Evolutionary conservation across 306 rosid genomes (phyloP), one percentile per base, ranked within the genome.

Genomic region (Phaseolus lunatus): DNA sequence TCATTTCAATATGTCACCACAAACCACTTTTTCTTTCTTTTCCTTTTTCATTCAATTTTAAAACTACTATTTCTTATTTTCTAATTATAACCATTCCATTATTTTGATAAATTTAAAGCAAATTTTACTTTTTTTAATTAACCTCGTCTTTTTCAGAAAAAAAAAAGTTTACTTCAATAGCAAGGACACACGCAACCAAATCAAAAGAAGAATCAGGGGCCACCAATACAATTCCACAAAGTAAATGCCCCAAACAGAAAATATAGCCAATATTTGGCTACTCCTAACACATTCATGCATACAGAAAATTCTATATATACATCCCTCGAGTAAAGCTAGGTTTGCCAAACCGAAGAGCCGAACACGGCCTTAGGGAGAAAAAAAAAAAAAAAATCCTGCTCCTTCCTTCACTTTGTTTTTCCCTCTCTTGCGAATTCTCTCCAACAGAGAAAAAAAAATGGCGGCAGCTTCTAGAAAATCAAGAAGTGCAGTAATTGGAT

Each of bases 271-370:
- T 5, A 5, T 31, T 31, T 63, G 66, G 45, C 54, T 35, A 31
- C 1, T 3, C 70, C 49, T 0, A 33, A 39, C 18, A 23, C n/a
- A 57, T 3, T 1, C 62, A 18, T 7, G 39, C 16, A 3, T 9
- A 9, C 16, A 16, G 1, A n/a, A 43, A 37, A 3, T 56, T 69
- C 69, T 90, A 92, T 92, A 95, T 87, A 95, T 90, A 87, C 71
- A 88, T 84, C 8, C 78, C 88, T 89, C 39, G 92, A 87, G 93
- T 89, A 20, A 83, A 89, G 86, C 82, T 16, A 77, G 86, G 98
- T 92, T 95, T 95, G 97, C 95, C 96, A 65, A 86, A 89, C 86
- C 70, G 47, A 35, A 73, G 54, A 85, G 91, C 88, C 90, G 76
- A 92, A 56, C 84, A 47, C 85, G 76, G 80, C 83, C 69, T 83